phyloP scores from a whole-genome alignment of 2,329 filamentous ascomycete genomes.

The Fusarium poae region DNA sequence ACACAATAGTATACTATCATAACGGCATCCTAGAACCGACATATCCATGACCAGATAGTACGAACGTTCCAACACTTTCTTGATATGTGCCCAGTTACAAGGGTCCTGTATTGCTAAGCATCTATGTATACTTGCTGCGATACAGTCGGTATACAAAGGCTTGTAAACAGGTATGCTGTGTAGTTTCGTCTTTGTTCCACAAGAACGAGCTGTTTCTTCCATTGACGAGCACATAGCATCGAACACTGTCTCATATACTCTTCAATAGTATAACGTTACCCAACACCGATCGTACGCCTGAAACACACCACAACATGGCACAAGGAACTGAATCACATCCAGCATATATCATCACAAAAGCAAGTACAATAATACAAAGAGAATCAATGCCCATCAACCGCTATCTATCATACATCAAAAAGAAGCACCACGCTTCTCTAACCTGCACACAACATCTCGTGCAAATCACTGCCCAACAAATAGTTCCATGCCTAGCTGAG shows the following conservation, averaged over 20 bases:
- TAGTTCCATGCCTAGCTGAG: conserved; percentile 4
- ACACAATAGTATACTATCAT: not conserved
- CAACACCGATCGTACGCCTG: not conserved
- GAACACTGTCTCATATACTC: not conserved
- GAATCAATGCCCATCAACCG: conserved; percentile 18
- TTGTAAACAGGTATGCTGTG: not conserved
- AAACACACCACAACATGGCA: not conserved
- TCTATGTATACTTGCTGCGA: not conserved
- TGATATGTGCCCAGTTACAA: not conserved
- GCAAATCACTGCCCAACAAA: conserved; percentile 12
- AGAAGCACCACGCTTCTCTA: conserved; percentile 14
- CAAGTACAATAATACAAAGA: conserved; percentile 9
- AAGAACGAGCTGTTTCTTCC: not conserved
- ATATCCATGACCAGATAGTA: not conserved
- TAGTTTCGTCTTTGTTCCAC: not conserved
- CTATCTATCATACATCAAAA: conserved; percentile 41
- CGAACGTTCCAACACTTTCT: too few species aligned
- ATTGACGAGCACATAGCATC: not conserved
- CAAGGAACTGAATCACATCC: not conserved
- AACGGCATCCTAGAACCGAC: too few species aligned
- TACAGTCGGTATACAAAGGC: not conserved
- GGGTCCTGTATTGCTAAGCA: not conserved
- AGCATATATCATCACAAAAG: not conserved
- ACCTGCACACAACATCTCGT: conserved; percentile 20
- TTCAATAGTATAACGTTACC: not conserved